Evolutionary conservation across 208 protist genomes (phyloP), one percentile per base, ranked within the genome.

Genomic region (Acanthamoeba healyi): DNA sequence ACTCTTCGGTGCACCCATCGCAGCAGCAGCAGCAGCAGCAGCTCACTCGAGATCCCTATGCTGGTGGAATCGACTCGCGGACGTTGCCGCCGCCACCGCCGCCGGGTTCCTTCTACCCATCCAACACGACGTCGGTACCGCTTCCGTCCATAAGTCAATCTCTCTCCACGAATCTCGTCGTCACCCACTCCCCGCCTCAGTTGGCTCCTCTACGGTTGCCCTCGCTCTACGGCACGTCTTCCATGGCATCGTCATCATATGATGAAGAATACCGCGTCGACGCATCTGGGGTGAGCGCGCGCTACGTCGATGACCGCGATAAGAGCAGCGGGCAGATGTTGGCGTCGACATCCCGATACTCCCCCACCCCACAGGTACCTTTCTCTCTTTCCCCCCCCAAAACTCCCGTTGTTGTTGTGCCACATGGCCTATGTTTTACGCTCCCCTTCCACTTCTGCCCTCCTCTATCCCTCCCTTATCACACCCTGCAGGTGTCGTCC

Each of bases 201-300:
- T 51, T 92, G 54, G 86, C 86, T 42, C 86, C 86, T n/a, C 86
- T 92, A 3, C 54, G 86, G 49, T 92, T 92, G 56, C 56, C 86
- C 56, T 77, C 54, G 86, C 54, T 92, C 56, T 92, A 92, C 46
- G 74, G 70, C 32, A 26, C 74, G 29, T 84, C 74, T 29, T 22
- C 67, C 5, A 44, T 42, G 67, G 24, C 67, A 15, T 6, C 67
- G 5, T 46, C 74, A 24, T 17, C 74, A 19, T 84, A 84, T 56
- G 74, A 84, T 34, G 74, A 84, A 6, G 74, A 84, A 3, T 84
- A 84, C 44, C 72, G 74, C 22, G 74, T 38, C 9, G 74, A 46
- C 42, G 26, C 63, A 38, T 32, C 63, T 22, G 26, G 29, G 9
- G 74, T 34, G 1, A 14, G 3, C 7, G 38, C 5, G 19, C 74